Evolutionary conservation across 2,329 filamentous ascomycete genomes (phyloP), one percentile per base, ranked within the genome.

Genomic region (Diaporthe batatas): DNA sequence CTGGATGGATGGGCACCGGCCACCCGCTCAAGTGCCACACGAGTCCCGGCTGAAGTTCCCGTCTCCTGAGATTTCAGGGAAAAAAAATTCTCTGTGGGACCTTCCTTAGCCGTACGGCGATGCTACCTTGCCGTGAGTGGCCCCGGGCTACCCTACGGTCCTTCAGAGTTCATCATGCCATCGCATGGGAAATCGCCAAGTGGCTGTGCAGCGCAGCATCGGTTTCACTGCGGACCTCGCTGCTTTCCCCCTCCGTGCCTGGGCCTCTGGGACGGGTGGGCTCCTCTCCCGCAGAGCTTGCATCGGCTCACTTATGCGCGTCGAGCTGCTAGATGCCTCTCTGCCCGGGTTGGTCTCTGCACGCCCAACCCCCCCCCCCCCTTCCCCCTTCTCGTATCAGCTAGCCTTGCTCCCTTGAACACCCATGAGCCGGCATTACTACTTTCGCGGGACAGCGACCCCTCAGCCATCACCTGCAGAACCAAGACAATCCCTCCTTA

Each of bases 401-500:
- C 29, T 51, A 65, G 59, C 39, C 42, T 23, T 42, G 23, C 29
- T 32, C 39, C 29, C 39, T 62, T 62, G 39, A 47, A 62, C 36
- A 21, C 58, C 29, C 39, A 62, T 44, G 57, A 47, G 25, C 59
- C 29, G 59, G 44, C 59, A 54, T 29, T 57, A 39, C 29, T 34
- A 42, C 49, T 42, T 42, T 44, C n/a, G 25, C 53, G 55, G 67
- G 53, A 47, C 18, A 12, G 18, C 47, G 23, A 53, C 51, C 44
- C 59, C 44, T 36, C 59, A 51, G 59, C 34, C 59, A 65, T n/a
- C 59, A 51, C 59, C 44, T 51, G 59, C 59, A 65, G 59, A 65
- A 65, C 59, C 59, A 65, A 65, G 59, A 65, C 59, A 65, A 51
- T 65, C 59, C 44, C 59, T 65, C 59, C 59, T 65, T 65, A 65